Base-by-base conservation (phyloP, 306 rosid species). In the Myrica gale region DNA sequence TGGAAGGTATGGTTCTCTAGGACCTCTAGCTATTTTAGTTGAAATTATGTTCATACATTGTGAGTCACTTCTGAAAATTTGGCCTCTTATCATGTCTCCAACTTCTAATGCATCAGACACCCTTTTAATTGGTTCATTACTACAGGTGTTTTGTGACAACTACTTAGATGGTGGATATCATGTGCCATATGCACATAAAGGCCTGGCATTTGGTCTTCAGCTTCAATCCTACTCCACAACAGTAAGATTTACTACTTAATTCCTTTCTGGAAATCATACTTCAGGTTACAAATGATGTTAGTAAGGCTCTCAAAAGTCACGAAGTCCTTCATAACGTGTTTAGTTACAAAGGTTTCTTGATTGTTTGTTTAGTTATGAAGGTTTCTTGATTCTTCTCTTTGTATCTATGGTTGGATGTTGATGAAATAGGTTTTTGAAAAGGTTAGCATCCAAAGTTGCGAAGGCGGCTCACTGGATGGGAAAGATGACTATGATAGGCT, bases 131-230 rank as follows among this genome's bases (percentile, higher is more conserved):
- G 26, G 37, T 44, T 39, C 54, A 10, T 44, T 80, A 65, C 74
- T 84, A 80, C 81, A 94, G 98, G 96, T 94, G 54, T 91, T 91
- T 77, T 94, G 97, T 81, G 97, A 94, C 86, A 94, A 94, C 93
- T 94, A 90, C 85, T 84, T 94, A 63, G 98, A 94, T 75, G 98
- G 98, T 37, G 98, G 98, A 72, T 94, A 94, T 80, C 98, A 94
- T 46, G 98, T 91, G 37, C 94, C 98, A 15, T 90, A 86, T 84
- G 98, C 93, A 1, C 98, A 94, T 84, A 91, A 91, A 84, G 93
- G 84, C 87, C 89, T 94, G 5, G 92, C 96, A 74, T 86, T 89
- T 19, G 89, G 90, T 86, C 98, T 94, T 70, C 82, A 91, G 75
- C 88, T 94, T 17, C 89, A 94, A 26, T 84, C 93, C 50, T 94